phyloP scores from a whole-genome alignment of 2,329 filamentous ascomycete species.

The Monosporascus sp. region DNA sequence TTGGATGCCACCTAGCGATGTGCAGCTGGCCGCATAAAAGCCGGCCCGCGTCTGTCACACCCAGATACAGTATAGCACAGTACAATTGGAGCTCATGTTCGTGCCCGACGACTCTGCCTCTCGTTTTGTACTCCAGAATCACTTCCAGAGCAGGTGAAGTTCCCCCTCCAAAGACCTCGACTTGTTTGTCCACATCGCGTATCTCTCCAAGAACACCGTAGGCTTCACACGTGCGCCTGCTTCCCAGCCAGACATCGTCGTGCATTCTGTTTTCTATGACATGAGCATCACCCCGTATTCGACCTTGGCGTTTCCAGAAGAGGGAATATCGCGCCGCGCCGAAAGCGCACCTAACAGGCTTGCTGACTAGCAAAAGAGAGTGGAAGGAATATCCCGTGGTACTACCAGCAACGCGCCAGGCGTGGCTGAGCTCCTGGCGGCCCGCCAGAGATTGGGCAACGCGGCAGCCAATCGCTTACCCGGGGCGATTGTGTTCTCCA shows the following conservation, averaged over 20 bases:
- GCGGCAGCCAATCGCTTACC: constrained; percentile 20
- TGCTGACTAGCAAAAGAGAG: background rate
- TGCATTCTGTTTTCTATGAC: background rate
- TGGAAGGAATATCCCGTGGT: constrained; percentile 9
- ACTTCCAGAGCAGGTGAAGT: constrained; percentile 10
- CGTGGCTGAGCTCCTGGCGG: constrained; percentile 13
- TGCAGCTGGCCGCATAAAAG: constrained; percentile 24
- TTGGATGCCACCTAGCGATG: constrained; percentile 10
- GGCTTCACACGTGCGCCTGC: background rate
- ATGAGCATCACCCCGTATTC: background rate
- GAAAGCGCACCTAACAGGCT: background rate
- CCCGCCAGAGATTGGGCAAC: constrained; percentile 11
- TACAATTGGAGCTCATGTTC: background rate
- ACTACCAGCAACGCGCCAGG: constrained; percentile 16
- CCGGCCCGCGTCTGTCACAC: constrained; percentile 17
- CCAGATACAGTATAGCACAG: background rate
- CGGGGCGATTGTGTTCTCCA: constrained; percentile 15
- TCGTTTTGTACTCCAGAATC: constrained; percentile 15
- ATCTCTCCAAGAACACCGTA: background rate
- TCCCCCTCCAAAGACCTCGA: background rate
- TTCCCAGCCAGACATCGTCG: too few species aligned
- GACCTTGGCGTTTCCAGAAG: background rate
- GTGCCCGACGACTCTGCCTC: background rate
- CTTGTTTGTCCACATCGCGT: constrained; percentile 12
- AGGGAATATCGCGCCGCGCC: background rate